phyloP scores from a whole-genome alignment of 805 yeast genomes.

The Saccharomyces jurei region DNA sequence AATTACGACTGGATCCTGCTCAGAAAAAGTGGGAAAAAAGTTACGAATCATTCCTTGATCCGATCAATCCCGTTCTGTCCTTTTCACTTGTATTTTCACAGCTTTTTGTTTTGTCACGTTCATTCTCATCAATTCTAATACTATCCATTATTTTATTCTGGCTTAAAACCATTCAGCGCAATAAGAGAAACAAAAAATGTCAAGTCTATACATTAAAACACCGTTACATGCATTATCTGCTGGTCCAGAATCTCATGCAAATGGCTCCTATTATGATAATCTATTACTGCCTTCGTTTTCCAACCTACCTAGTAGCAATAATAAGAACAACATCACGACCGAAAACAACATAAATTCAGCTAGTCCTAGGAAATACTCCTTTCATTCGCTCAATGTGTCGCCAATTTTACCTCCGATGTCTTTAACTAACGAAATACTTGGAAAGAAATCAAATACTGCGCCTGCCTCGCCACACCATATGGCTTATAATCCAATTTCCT shows the following conservation, averaged over 20 bases:
- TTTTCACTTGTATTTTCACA: neutral
- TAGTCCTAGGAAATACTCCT: neutral
- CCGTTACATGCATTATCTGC: conserved; percentile 1
- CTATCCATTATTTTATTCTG: neutral
- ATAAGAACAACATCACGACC: neutral
- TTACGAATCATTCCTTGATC: neutral
- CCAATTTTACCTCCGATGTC: neutral
- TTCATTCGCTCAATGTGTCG: neutral
- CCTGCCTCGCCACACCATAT: conserved; percentile 25
- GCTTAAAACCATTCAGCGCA: neutral
- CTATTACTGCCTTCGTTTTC: neutral
- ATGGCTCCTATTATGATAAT: neutral
- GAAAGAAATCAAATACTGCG: conserved; percentile 25
- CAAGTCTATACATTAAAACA: conserved; percentile 4
- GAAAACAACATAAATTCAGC: neutral
- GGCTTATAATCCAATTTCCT: conserved; percentile 1
- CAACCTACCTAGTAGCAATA: neutral
- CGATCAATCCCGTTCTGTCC: neutral
- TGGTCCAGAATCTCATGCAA: conserved; percentile 4
- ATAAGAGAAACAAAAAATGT: conserved; percentile 3
- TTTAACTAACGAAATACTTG: neutral
- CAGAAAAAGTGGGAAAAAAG: neutral
- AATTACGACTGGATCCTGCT: neutral
- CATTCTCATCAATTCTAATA: neutral
- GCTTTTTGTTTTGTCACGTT: neutral